Percentiles rank a stretch among this genome's conserved stretches.
These are phyloP conservation scores for Magnusiomyces tetraspermus DNA, from an alignment of 1,139 yeast species.

Conservation along the genomic window DNA sequence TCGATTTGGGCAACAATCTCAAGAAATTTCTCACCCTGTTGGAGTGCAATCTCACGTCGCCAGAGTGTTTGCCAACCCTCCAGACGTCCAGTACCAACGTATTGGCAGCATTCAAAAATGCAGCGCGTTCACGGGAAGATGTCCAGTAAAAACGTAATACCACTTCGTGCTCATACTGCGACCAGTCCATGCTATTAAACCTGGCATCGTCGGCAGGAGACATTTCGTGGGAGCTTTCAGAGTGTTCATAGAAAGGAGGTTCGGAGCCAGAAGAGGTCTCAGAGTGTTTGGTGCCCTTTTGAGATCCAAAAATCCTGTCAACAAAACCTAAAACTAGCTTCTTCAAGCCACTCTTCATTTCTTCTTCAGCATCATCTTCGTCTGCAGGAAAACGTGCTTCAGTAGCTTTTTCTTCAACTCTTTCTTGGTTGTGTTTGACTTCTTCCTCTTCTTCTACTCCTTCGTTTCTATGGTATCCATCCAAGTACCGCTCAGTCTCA, in stretches of 20 bases:
- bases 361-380: not conserved
- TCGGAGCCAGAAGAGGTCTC: not conserved
- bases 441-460: not conserved
- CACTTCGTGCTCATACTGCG: slow-evolving; percentile 42
- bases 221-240: not conserved
- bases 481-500: not conserved
- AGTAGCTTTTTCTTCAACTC: not conserved
- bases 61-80: slow-evolving; percentile 24
- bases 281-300: not conserved
- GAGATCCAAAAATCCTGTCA: not conserved
- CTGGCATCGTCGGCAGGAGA: slow-evolving; percentile 2
- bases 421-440: not conserved
- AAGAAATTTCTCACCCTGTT: slow-evolving; percentile 24
- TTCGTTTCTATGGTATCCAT: not conserved
- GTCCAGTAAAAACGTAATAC: slow-evolving; percentile 42
- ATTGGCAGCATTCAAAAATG: slow-evolving; percentile 26
- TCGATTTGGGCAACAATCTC: slow-evolving; percentile 25
- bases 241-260: not conserved
- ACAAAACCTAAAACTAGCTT: not conserved
- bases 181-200: slow-evolving; percentile 14
- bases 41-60: slow-evolving; percentile 27
- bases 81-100: slow-evolving; percentile 33
- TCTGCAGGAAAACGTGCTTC: slow-evolving; percentile 8
- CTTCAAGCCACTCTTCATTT: not conserved
- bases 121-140: slow-evolving; percentile 21